These are phyloP conservation scores for Cladorrhinum sp. DNA, from an alignment of 2,329 filamentous ascomycete species.

Conservation along the genomic window DNA sequence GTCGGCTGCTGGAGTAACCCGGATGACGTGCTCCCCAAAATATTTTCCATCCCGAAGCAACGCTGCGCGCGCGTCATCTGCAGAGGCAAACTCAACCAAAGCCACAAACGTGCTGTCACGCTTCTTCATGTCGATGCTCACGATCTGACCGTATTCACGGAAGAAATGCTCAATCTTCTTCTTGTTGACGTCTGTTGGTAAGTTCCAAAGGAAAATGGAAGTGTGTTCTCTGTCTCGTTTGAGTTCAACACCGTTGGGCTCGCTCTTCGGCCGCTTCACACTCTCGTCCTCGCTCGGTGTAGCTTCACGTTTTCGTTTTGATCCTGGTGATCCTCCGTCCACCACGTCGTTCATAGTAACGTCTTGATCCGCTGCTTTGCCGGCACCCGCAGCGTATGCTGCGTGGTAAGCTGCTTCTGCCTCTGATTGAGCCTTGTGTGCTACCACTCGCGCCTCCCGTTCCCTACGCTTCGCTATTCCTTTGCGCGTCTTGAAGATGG, in stretches of 20 bases:
- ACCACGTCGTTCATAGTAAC: slow-evolving; percentile 26
- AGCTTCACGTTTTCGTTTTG: slow-evolving; percentile 74
- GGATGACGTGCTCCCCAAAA: slow-evolving; percentile 69
- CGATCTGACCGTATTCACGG: slow-evolving; percentile 81
- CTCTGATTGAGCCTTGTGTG: slow-evolving; percentile 31
- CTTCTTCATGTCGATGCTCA: slow-evolving; percentile 66
- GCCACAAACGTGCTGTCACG: slow-evolving; percentile 63
- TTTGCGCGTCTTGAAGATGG: slow-evolving; percentile 67
- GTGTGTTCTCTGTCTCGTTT: slow-evolving; percentile 91
- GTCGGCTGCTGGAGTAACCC: slow-evolving; percentile 70
- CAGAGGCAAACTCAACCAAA: slow-evolving; percentile 78
- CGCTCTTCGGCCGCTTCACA: slow-evolving; percentile 65
- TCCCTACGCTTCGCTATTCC: slow-evolving; percentile 62
- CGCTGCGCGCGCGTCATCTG: slow-evolving; percentile 78
- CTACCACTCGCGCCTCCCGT: slow-evolving; percentile 61
- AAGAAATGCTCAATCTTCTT: slow-evolving; percentile 85
- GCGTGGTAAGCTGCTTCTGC: slow-evolving; percentile 33
- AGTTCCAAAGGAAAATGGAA: slow-evolving; percentile 74
- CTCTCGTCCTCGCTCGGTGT: slow-evolving; percentile 49
- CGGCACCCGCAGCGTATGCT: slow-evolving; percentile 31
- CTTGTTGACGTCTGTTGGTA: slow-evolving; percentile 68
- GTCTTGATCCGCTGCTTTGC: slow-evolving; percentile 22
- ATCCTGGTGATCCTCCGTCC: slow-evolving; percentile 35
- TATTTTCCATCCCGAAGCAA: slow-evolving; percentile 78
- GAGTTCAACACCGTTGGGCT: slow-evolving; percentile 37